phyloP scores from a whole-genome alignment of 495 filamentous ascomycete species.

The Aspergillus sclerotioniger region DNA sequence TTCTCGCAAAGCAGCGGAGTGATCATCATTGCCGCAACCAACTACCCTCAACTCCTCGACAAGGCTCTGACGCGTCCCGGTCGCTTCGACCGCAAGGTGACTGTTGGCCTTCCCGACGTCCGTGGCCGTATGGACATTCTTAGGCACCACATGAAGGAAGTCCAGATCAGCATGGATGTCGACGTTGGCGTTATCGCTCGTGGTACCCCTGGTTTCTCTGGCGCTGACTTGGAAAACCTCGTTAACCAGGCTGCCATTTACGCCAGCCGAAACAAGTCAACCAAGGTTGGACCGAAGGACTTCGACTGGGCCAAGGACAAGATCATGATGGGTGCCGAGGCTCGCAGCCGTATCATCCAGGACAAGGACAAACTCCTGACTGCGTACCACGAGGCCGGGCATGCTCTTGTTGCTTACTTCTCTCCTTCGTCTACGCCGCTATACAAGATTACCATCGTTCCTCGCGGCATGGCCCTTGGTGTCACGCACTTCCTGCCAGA shows the following conservation, averaged over 20 bases:
- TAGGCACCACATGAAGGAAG: slow-evolving; percentile 84
- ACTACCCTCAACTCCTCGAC: slow-evolving; percentile 90
- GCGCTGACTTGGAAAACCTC: slow-evolving; percentile 92
- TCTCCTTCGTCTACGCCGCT: slow-evolving; percentile 69
- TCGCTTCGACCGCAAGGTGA: slow-evolving; percentile 89
- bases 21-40: slow-evolving; percentile 92
- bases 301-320: slow-evolving; percentile 99
- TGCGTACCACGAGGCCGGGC: slow-evolving; percentile 95
- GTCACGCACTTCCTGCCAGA: slow-evolving; percentile 82
- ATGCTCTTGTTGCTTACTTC: slow-evolving; percentile 84
- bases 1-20: slow-evolving; percentile 93
- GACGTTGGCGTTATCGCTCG: slow-evolving; percentile 79
- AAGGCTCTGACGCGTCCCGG: slow-evolving; percentile 93
- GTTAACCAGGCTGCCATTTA: slow-evolving; percentile 94
- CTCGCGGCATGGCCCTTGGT: slow-evolving; percentile 80
- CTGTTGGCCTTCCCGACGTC: slow-evolving; percentile 90
- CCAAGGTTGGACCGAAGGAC: slow-evolving; percentile 70
- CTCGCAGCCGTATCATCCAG: slow-evolving; percentile 80
- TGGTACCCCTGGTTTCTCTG: slow-evolving; percentile 87
- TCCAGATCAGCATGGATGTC: slow-evolving; percentile 74
- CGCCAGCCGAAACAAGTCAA: slow-evolving; percentile 75
- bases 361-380: slow-evolving; percentile 85
- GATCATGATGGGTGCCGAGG: slow-evolving; percentile 95
- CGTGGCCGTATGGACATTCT: slow-evolving; percentile 90
- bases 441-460: slow-evolving; percentile 97